Base-by-base conservation (phyloP, 2,329 filamentous ascomycete species). In the Cladophialophora chaetospira region DNA sequence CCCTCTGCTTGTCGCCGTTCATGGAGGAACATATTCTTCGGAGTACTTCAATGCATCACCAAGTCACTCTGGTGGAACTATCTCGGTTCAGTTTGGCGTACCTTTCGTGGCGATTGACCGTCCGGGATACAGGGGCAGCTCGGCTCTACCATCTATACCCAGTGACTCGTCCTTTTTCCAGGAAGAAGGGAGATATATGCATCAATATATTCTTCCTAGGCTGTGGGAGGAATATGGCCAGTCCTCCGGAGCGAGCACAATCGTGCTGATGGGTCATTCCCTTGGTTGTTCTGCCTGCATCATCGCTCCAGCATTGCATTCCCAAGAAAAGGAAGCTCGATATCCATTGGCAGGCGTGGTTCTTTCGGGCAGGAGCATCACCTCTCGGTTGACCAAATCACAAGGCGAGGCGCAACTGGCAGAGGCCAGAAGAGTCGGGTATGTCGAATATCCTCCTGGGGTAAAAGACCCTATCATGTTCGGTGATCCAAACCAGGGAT, bases 191-290 rank as follows among this genome's bases (percentile, higher is more conserved):
- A 53, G 44, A 31, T 35, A 44, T 6, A 15, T 45, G 13, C 38
- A 53, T 44, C 28, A 19, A 33, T 53, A 53, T 11, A 36, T 44
- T n/a, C 49, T 53, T 2, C 49, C 38, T 11, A 53, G 35, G 17
- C 10, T 53, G 13, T 45, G 49, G 38, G 49, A 33, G 25, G 38
- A 44, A 11, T 44, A 44, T 21, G 36, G 49, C 28, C 11, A 28
- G 19, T 10, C 25, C 17, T 21, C 38, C 4, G 49, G 38, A 8
- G 49, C 38, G 17, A 44, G 15, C 10, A 19, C 38, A 11, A 35
- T 53, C 10, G 38, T 31, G 9, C 23, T 53, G 25, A 23, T 44
- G 38, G 49, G 38, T 8, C 49, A 53, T 36, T 53, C 38, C 5
- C 28, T 44, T n/a, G 49, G 49, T 28, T 31, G 26, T 28, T 43